Evolutionary conservation across 2,329 filamentous ascomycete species (phyloP).

Genomic region (Tolypocladium cylindrosporum): DNA sequence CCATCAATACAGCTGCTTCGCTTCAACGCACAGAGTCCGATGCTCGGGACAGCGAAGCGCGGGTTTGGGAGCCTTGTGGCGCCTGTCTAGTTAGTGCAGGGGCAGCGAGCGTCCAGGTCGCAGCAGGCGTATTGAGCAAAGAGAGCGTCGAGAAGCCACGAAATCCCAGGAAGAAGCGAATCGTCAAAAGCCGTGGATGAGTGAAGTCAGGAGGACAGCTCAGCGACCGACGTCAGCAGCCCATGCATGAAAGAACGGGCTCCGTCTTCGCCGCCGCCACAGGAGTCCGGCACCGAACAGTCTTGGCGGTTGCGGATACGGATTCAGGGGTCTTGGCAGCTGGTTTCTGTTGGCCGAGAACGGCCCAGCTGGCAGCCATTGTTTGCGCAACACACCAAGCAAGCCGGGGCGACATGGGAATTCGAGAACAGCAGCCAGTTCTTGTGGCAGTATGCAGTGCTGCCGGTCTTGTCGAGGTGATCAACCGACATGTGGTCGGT

Average conservation of each 20-base stretch:
- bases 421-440: too few relatives aligned
- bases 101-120: neutral
- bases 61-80: neutral
- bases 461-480: neutral
- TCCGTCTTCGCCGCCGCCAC: neutral
- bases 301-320: neutral
- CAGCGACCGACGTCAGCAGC: neutral
- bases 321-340: neutral
- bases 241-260: neutral
- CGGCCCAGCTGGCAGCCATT: too few relatives aligned
- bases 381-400: too few relatives aligned
- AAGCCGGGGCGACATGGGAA: neutral
- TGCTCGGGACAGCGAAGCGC: neutral
- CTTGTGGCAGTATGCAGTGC: neutral
- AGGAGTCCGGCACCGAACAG: neutral
- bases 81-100: neutral
- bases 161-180: neutral
- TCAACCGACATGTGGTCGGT: neutral
- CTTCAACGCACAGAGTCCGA: too few relatives aligned
- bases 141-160: neutral
- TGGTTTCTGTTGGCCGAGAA: neutral
- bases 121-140: too few relatives aligned
- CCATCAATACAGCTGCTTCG: neutral
- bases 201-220: neutral
- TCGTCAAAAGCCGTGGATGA: neutral